A percentile compares a stretch with the other conserved stretches of the same genome.
These are phyloP conservation scores for Theileria parva DNA, from an alignment of 169 alveolate genomes.

Conservation along the genomic window DNA sequence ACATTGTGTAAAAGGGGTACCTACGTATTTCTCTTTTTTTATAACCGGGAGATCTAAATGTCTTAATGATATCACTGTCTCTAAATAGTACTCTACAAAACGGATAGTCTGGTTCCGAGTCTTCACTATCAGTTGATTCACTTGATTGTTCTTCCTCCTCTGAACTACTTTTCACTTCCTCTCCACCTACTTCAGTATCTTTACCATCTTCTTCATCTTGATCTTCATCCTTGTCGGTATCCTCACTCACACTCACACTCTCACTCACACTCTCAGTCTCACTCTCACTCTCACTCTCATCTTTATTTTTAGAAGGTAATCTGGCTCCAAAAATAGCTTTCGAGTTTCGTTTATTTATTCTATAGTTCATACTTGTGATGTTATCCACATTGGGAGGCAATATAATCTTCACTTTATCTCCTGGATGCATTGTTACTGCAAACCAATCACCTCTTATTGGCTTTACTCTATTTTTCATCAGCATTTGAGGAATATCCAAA, in stretches of 20 bases:
- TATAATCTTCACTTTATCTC: constrained; percentile 14
- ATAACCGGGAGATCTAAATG: neutral
- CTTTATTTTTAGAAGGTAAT: neutral
- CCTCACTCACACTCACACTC: neutral
- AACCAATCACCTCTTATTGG: constrained; percentile 42
- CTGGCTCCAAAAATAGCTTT: neutral
- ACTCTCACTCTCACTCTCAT: neutral
- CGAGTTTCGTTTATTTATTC: neutral
- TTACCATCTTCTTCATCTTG: neutral
- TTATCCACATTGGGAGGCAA: constrained; percentile 15
- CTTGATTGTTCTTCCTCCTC: neutral
- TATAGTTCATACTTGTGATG: neutral
- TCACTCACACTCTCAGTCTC: neutral
- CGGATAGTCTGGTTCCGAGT: neutral
- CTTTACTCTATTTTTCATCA: constrained; percentile 8
- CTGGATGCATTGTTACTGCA: constrained; percentile 30
- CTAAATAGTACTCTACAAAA: neutral
- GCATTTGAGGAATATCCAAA: constrained; percentile 8
- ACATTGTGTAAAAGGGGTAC: neutral
- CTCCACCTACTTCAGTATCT: neutral
- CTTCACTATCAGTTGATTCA: neutral
- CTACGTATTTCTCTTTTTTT: neutral
- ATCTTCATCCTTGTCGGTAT: neutral
- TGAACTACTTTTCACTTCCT: neutral
- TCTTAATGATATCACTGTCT: neutral